Percentiles rank a stretch among this genome's conserved stretches.
These are phyloP conservation scores for Backusella psychrophila DNA, from an alignment of 192 early-diverging fungal genomes.

Conservation along the genomic window DNA sequence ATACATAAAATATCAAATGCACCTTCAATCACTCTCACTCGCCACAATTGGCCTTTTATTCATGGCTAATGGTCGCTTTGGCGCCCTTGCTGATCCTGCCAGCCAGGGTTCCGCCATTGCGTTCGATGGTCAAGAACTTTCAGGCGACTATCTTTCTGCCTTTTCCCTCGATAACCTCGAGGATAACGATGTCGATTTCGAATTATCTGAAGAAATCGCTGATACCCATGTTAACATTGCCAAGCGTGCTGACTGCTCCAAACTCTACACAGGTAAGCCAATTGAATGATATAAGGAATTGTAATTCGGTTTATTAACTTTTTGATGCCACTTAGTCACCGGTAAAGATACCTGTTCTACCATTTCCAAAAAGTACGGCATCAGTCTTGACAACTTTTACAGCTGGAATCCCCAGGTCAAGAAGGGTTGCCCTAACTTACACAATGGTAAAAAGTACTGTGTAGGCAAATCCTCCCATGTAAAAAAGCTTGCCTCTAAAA, in stretches of 20 bases:
- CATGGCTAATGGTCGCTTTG: slow-evolving; percentile 7
- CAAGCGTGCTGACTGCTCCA: slow-evolving; percentile 21
- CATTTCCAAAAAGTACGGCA: slow-evolving; percentile 19
- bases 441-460: slow-evolving; percentile 27
- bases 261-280: slow-evolving; percentile 20
- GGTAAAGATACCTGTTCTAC: slow-evolving; percentile 22
- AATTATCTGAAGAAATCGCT: slow-evolving; percentile 20
- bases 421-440: slow-evolving; percentile 26
- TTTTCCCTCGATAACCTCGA: slow-evolving; percentile 5
- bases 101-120: not conserved
- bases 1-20: slow-evolving; percentile 6
- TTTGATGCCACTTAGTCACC: slow-evolving; percentile 2
- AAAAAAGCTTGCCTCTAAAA: slow-evolving; percentile 1
- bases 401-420: slow-evolving; percentile 30
- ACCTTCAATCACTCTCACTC: slow-evolving; percentile 20
- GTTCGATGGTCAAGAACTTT: not conserved
- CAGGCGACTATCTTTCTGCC: not conserved
- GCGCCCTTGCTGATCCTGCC: not conserved
- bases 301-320: not conserved
- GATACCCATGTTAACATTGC: not conserved
- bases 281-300: not conserved
- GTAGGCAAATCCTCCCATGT: slow-evolving; percentile 5
- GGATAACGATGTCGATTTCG: slow-evolving; percentile 15
- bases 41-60: slow-evolving; percentile 13
- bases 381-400: slow-evolving; percentile 22